Evolutionary conservation across 2,329 filamentous ascomycete genomes (phyloP).

Genomic region (Ceratocystis albifundus): DNA sequence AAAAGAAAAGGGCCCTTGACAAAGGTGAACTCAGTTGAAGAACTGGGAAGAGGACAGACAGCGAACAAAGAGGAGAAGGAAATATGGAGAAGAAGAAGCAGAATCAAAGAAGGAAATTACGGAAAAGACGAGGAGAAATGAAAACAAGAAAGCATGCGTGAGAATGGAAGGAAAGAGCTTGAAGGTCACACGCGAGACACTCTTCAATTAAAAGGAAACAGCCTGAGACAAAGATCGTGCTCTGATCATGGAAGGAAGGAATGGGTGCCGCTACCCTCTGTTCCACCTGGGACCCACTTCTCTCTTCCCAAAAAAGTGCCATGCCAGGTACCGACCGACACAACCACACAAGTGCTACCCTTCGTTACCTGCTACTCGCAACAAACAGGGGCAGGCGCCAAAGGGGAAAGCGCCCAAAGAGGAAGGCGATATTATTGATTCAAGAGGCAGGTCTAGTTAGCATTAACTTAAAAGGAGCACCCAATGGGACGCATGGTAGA

Average conservation of each 20-base stretch:
- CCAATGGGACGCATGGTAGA: neutral
- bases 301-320: neutral
- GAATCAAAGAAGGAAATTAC: neutral
- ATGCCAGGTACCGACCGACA: neutral
- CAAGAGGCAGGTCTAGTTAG: neutral
- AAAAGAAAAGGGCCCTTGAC: constrained; percentile 13
- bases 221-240: constrained; percentile 4
- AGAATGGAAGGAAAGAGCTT: constrained; percentile 16
- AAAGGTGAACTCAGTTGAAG: constrained; percentile 9
- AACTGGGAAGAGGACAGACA: constrained; percentile 9
- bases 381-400: neutral
- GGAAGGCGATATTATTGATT: neutral
- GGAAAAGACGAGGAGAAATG: neutral
- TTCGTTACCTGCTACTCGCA: neutral
- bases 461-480: neutral
- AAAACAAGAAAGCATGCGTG: constrained; percentile 13
- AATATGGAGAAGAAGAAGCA: neutral
- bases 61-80: constrained; percentile 15
- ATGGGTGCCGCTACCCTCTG: neutral
- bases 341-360: neutral
- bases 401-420: neutral
- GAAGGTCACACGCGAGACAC: constrained; percentile 13
- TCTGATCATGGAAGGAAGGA: constrained; percentile 5
- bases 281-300: neutral
- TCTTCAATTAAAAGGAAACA: constrained; percentile 13